A percentile compares a stretch with the other conserved stretches of the same genome.
phyloP scores from a whole-genome alignment of 23 red algal genomes.

The Gracilaria vermiculophylla region DNA sequence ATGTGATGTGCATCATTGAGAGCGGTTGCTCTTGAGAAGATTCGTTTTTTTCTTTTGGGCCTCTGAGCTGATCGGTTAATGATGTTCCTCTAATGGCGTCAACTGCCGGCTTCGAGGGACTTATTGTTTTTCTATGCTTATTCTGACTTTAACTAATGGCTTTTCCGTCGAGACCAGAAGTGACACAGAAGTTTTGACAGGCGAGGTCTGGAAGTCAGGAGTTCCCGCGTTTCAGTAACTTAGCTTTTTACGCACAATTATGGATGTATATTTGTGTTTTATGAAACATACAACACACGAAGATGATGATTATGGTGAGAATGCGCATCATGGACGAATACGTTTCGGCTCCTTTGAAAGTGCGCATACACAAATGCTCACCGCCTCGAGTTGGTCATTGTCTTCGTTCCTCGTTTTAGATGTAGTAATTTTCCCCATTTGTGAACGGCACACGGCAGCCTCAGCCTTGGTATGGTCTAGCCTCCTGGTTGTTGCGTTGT shows the following conservation, averaged over 20 bases:
- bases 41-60: conserved; percentile 32
- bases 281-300: conserved; percentile 33
- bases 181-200: conserved; percentile 18
- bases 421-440: conserved; percentile 24
- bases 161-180: conserved; percentile 38
- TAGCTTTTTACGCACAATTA: not conserved
- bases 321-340: conserved; percentile 39
- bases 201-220: conserved; percentile 41
- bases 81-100: not conserved
- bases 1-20: conserved; percentile 22
- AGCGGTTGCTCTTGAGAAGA: conserved; percentile 17
- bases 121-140: conserved; percentile 38
- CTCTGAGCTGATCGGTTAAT: conserved; percentile 17
- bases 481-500: not conserved
- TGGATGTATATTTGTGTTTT: conserved; percentile 27
- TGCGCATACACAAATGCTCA: conserved; percentile 28
- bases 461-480: not conserved
- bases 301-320: conserved; percentile 36
- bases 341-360: conserved; percentile 31
- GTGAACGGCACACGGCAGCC: not conserved
- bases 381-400: conserved; percentile 38
- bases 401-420: conserved; percentile 37
- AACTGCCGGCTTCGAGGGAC: conserved; percentile 20
- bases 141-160: conserved; percentile 36
- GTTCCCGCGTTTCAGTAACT: conserved; percentile 29